Evolutionary conservation across 768 basidiomycete genomes (phyloP), one percentile per base, ranked within the genome.

Genomic region (Mycena belliarum): DNA sequence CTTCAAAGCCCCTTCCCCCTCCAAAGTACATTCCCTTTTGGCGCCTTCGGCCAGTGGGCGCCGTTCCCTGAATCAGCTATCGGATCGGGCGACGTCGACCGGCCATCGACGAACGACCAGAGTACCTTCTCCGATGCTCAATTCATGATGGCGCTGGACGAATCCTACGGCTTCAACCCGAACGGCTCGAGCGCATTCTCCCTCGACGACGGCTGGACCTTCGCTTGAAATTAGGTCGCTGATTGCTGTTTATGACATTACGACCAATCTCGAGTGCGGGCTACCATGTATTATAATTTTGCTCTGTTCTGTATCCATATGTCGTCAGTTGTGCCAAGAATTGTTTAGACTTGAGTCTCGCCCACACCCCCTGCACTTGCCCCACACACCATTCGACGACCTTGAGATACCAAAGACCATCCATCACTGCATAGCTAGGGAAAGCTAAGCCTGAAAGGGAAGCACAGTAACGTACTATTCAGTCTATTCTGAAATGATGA

Each of bases 251-350:
- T 26, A 45, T 56, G 59, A 51, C 46, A 29, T 52, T 51, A 48
- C 33, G 59, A 55, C 54, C 44, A 26, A 21, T 29, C 24, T 38
- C 18, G 37, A 38, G 10, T n/a, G 37, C 20, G 33, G 2, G 33
- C 14, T 20, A 24, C 12, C 29, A 32, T 15, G 14, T 28, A 44
- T 48, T 45, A 56, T 16, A 33, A 25, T 42, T 33, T 59, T 20
- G 32, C 18, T 23, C 37, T 38, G 37, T 38, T n/a, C 28, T 58
- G 53, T 57, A 58, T 58, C 61, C 47, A 58, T 58, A 63, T 47
- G 24, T 37, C 25, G 42, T 33, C 12, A 14, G 35, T 35, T 49
- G 16, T 47, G 26, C 29, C 24, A 21, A 16, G 24, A 32, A 26
- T n/a, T 33, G 23, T 33, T 51, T 46, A 56, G 57, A 59, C 40